Evolutionary conservation across 2,329 filamentous ascomycete genomes (phyloP), one percentile per base, ranked within the genome.

Genomic region (Acephala macrosclerotiorum): DNA sequence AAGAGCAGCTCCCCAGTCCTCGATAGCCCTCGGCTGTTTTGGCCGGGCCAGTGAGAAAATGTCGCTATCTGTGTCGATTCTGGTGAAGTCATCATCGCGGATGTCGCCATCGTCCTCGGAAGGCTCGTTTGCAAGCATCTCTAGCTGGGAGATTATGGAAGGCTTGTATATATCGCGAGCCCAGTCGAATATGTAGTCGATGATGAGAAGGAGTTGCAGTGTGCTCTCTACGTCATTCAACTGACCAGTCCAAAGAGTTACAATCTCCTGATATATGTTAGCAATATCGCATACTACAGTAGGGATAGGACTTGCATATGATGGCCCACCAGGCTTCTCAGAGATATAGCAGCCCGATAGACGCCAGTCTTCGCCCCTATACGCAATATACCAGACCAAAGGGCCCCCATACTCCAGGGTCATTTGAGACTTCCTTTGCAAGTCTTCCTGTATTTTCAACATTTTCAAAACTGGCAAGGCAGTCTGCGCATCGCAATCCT

Each of bases 341-440:
- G 58, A 36, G 26, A 51, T 58, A 65, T 65, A 58, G 49, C 63
- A 65, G 18, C 4, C 63, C 3, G 58, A 61, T 38, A 65, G 14
- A 16, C 49, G 58, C 58, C 63, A 65, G 29, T 40, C 26, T 5
- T 61, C 51, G 16, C 63, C 63, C 22, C 12, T 16, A 22, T 65
- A 65, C 1, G 63, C 33, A 57, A 65, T 65, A 58, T 65, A 61
- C 63, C 63, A 65, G 3, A 65, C 2, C 0, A 61, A 40, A 26
- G 63, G 63, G 2, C 63, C 63, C n/a, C 63, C 63, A 12, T 47
- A 58, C n/a, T 60, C 40, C 16, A 49, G 18, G 18, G n/a, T 47
- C 22, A 20, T 35, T 35, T 40, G 38, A n/a, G 63, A 57, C 33
- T 47, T 47, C n/a, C 2, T 25, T 49, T 57, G 51, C 2, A 65